phyloP scores from a whole-genome alignment of 345 rosid genomes.

The Brassica nigra region DNA sequence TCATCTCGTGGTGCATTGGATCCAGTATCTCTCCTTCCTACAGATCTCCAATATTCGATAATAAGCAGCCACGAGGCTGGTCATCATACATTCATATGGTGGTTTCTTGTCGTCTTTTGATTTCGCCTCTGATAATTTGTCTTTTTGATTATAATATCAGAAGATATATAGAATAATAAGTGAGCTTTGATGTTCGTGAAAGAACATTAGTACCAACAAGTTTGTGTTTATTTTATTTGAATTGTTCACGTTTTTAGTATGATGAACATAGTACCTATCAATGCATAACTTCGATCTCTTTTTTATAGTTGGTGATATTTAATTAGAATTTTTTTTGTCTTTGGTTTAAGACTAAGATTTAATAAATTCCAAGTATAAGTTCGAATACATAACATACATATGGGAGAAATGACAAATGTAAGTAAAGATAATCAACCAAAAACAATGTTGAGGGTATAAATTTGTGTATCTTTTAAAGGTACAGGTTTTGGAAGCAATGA shows the following conservation, averaged over 20 bases:
- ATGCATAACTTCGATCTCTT: neutral
- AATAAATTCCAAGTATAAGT: neutral
- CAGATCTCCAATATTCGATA: neutral
- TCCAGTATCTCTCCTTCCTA: neutral
- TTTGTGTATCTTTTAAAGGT: neutral
- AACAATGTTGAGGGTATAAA: neutral
- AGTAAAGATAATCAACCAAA: neutral
- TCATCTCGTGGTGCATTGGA: constrained; percentile 27
- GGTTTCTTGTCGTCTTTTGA: neutral
- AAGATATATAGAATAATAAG: neutral
- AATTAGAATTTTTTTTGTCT: neutral
- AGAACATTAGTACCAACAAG: neutral
- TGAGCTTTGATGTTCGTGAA: neutral
- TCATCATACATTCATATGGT: constrained; percentile 8
- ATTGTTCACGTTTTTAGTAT: constrained; percentile 31
- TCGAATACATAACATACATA: neutral
- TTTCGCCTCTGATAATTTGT: neutral
- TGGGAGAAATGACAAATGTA: neutral
- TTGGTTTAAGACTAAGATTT: neutral
- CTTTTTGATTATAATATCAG: neutral
- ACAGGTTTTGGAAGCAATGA: neutral
- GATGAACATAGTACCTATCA: constrained; percentile 23
- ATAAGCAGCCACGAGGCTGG: constrained; percentile 3
- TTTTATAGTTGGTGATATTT: neutral
- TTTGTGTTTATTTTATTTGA: neutral